phyloP scores from a whole-genome alignment of 2,329 filamentous ascomycete genomes.

The Fusarium citri region DNA sequence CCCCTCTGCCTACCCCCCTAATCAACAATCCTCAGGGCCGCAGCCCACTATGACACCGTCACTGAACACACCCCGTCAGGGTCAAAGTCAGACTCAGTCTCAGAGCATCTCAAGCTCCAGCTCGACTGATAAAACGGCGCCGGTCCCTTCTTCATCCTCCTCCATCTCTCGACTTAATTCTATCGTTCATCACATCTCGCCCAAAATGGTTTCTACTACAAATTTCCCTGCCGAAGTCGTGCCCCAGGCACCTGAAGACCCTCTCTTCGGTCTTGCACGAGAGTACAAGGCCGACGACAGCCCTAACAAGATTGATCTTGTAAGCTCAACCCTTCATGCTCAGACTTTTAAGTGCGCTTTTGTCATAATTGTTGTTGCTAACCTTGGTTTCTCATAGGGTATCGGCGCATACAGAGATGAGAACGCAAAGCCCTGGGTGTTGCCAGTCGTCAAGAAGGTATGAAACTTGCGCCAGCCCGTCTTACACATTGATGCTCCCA shows the following conservation, averaged over 20 bases:
- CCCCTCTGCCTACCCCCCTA: conserved; percentile 38
- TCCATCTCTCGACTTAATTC: conserved; percentile 67
- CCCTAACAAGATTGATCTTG: conserved; percentile 90
- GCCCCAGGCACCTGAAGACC: conserved; percentile 92
- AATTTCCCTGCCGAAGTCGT: conserved; percentile 82
- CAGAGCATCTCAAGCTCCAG: conserved; percentile 41
- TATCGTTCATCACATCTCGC: conserved; percentile 78
- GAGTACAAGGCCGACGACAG: conserved; percentile 84
- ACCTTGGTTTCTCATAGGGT: conserved; percentile 56
- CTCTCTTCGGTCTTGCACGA: conserved; percentile 91
- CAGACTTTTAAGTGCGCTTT: neutral
- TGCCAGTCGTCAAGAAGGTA: conserved; percentile 97
- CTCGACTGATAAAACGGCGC: conserved; percentile 47
- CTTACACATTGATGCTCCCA: conserved; percentile 8
- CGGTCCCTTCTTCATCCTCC: conserved; percentile 56
- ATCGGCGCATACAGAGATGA: conserved; percentile 96
- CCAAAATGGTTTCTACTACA: conserved; percentile 57
- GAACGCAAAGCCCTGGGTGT: conserved; percentile 95
- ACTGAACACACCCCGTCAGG: conserved; percentile 44
- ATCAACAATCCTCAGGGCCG: conserved; percentile 45
- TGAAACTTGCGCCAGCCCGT: conserved; percentile 19
- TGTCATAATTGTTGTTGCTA: conserved; percentile 8
- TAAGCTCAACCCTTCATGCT: conserved; percentile 56
- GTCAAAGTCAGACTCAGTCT: conserved; percentile 21
- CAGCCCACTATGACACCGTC: conserved; percentile 49